phyloP scores from a whole-genome alignment of 345 rosid genomes.

The Populus deltoides region DNA sequence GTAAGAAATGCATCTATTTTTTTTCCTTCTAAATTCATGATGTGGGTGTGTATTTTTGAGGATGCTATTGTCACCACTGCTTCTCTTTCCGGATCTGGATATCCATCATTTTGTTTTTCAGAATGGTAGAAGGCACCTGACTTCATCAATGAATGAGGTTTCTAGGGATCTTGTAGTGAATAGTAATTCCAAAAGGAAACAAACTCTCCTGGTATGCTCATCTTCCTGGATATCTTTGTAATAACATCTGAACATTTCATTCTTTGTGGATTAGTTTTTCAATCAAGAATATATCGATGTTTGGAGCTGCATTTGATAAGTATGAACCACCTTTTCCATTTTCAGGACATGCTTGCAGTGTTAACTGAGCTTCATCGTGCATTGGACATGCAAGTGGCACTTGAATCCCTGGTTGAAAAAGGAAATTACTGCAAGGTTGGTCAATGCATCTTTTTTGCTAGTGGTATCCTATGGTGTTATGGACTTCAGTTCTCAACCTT shows the following conservation, averaged over 20 bases:
- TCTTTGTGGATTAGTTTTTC: neutral
- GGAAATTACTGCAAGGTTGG: constrained; percentile 92
- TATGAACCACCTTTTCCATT: constrained; percentile 12
- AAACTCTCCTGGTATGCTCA: constrained; percentile 75
- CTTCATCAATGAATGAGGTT: constrained; percentile 88
- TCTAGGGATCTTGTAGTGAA: constrained; percentile 98
- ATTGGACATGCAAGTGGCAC: constrained; percentile 65
- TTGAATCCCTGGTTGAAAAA: constrained; percentile 86
- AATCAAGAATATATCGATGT: neutral
- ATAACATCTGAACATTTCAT: neutral
- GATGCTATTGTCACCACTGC: neutral
- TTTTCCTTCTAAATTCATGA: neutral
- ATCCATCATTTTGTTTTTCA: constrained; percentile 36
- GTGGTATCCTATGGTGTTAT: neutral
- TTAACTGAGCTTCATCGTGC: constrained; percentile 76
- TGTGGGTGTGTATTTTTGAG: neutral
- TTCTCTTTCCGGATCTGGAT: constrained; percentile 20
- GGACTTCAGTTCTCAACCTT: constrained; percentile 3
- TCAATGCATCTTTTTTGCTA: constrained; percentile 4
- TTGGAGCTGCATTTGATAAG: neutral
- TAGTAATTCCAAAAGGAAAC: constrained; percentile 84
- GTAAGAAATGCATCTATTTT: neutral
- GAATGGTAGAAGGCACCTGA: constrained; percentile 96
- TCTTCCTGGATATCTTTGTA: constrained; percentile 11
- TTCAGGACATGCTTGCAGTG: constrained; percentile 86